phyloP scores from a whole-genome alignment of 345 rosid species.

The Tarenaya hassleriana region DNA sequence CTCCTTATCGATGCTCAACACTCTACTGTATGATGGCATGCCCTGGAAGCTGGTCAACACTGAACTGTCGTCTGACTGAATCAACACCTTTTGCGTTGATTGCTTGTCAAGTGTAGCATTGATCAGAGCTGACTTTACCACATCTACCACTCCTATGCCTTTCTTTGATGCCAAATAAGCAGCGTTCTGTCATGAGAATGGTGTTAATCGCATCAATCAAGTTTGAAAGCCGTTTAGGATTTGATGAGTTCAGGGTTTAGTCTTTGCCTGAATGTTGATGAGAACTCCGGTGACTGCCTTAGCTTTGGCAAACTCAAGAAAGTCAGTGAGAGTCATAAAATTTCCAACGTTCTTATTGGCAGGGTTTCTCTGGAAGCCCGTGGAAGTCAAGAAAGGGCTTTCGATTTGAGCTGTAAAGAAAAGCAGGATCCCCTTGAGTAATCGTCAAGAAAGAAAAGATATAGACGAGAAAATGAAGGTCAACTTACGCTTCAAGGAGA shows the following conservation, averaged over 20 bases:
- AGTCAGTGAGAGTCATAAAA: conserved; percentile 49
- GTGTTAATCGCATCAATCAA: too few relatives aligned
- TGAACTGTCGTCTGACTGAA: conserved; percentile 70
- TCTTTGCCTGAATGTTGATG: conserved; percentile 58
- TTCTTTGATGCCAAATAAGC: conserved; percentile 77
- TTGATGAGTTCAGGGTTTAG: background rate
- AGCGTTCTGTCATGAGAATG: conserved; percentile 66
- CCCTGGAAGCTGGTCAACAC: conserved; percentile 50
- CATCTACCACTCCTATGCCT: conserved; percentile 53
- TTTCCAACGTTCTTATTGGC: conserved; percentile 59
- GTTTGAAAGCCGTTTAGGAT: too few relatives aligned
- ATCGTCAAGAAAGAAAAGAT: background rate
- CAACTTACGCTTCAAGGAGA: conserved; percentile 60
- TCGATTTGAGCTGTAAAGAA: conserved; percentile 60
- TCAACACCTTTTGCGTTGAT: conserved; percentile 61
- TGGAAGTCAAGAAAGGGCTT: conserved; percentile 40
- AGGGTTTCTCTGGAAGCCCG: conserved; percentile 48
- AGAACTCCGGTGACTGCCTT: conserved; percentile 67
- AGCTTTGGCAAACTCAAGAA: conserved; percentile 65
- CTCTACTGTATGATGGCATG: conserved; percentile 45
- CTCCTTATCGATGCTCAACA: conserved; percentile 37
- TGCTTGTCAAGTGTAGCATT: conserved; percentile 65
- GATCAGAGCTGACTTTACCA: conserved; percentile 43
- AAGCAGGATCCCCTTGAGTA: background rate
- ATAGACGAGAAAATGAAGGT: background rate